A percentile compares a stretch with the other conserved stretches of the same genome.
Evolutionary conservation across 768 basidiomycete species (phyloP).

Genomic region (Ramaria sp.): DNA sequence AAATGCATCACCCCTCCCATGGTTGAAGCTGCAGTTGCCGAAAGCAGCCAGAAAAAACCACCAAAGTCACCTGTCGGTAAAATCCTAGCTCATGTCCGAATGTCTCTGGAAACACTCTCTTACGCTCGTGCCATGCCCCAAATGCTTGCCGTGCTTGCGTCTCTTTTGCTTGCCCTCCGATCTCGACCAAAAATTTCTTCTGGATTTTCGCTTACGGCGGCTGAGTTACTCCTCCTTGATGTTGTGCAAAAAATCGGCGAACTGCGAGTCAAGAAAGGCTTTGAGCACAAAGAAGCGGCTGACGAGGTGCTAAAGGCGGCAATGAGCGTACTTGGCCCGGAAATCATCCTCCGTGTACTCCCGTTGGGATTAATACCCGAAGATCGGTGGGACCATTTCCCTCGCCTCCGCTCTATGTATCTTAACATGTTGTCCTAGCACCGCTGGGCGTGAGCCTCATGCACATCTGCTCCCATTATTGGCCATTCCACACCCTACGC

Average conservation of each 20-base stretch:
- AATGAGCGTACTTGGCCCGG: constrained; percentile 79
- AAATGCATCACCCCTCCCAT: constrained; percentile 62
- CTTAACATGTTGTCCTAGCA: constrained; percentile 27
- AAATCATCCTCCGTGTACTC: constrained; percentile 57
- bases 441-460: constrained; percentile 69
- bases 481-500: constrained; percentile 68
- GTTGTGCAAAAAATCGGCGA: constrained; percentile 64
- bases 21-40: constrained; percentile 39
- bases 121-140: constrained; percentile 74
- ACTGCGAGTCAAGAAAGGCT: constrained; percentile 65
- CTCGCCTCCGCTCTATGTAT: neutral
- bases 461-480: constrained; percentile 90
- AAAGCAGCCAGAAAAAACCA: constrained; percentile 21
- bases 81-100: constrained; percentile 52
- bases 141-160: constrained; percentile 60
- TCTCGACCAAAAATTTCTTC: constrained; percentile 32
- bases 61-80: constrained; percentile 46
- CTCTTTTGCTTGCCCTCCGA: constrained; percentile 54
- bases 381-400: constrained; percentile 46
- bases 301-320: constrained; percentile 72
- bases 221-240: constrained; percentile 59
- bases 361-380: constrained; percentile 82
- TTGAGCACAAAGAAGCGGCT: constrained; percentile 84
- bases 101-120: constrained; percentile 61
- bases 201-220: constrained; percentile 36